Evolutionary conservation across 768 basidiomycete genomes (phyloP).

Genomic region (Sporobolomyces phaffii): DNA sequence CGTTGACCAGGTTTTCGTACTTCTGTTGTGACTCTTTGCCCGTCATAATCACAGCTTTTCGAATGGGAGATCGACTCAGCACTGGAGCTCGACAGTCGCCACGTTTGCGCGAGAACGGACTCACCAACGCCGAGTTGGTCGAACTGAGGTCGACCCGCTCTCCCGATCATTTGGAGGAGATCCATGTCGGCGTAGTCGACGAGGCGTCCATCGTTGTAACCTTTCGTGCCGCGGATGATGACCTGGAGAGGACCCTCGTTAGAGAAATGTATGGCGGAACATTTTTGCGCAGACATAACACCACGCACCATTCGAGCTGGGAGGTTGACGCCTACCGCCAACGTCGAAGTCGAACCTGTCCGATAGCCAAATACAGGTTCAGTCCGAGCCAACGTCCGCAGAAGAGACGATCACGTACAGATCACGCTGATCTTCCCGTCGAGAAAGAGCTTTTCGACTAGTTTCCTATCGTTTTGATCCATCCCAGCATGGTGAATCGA

Average conservation of each 20-base stretch:
- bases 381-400: too few species aligned
- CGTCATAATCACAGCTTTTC: constrained; percentile 60
- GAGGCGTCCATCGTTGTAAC: constrained; percentile 57
- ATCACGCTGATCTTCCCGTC: constrained; percentile 51
- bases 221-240: constrained; percentile 81
- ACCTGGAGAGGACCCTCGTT: constrained; percentile 18
- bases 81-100: fast-evolving
- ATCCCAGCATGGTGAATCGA: constrained; percentile 91
- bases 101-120: background rate
- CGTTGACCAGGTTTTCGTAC: constrained; percentile 57
- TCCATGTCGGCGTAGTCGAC: constrained; percentile 87
- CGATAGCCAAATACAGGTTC: background rate
- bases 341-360: constrained; percentile 56
- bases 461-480: constrained; percentile 62
- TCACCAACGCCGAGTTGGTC: constrained; percentile 73
- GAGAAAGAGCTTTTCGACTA: constrained; percentile 67
- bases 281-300: too few species aligned
- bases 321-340: constrained; percentile 93
- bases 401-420: constrained; percentile 53
- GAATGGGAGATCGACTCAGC: too few species aligned
- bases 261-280: too few species aligned
- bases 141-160: constrained; percentile 50
- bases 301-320: constrained; percentile 80
- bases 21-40: constrained; percentile 65
- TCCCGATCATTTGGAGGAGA: constrained; percentile 87